Base-by-base conservation (phyloP, 768 basidiomycete genomes). In the Pleurotus giganteus region DNA sequence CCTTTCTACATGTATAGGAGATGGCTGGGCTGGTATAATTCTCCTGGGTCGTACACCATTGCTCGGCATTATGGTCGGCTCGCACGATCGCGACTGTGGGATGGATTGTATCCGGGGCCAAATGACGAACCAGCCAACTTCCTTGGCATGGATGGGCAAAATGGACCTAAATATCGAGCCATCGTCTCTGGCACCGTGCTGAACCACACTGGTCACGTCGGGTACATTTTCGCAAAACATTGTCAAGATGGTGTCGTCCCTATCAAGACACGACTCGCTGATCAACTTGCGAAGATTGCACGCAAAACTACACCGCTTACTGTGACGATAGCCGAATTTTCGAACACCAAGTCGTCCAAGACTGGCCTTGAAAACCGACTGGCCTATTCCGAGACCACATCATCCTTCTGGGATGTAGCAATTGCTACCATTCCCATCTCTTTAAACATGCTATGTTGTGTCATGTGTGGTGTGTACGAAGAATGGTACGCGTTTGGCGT, bases 11-110 rank as follows among this genome's bases (percentile, higher is more conserved):
- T 64, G 47, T 64, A 63, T 19, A 65, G 67, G 47, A 65, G 62
- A 31, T 73, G 71, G 71, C 53, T 73, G 13, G 72, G 71, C 13
- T 72, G 68, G 70, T 72, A 72, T 27, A 73, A 73, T 50, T 70
- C 63, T 13, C 71, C 69, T 0, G 72, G 71, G 28, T 64, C 57
- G 5, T 69, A 66, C 27, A 47, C 56, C 3, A 60, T 72, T 39
- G 72, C 71, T n/a, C 64, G 60, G 41, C 61, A 62, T 7, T 71
- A 69, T 44, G 66, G 66, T 2, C 60, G 61, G 8, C 64, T 72
- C 47, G 67, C 71, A 34, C 65, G 60, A 17, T 69, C 71, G 17
- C 64, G 61, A 37, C 63, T 73, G 41, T 72, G 71, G 56, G 64
- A 67, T 27, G 69, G 68, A 9, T 61, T 72, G 24, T 72, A 67